Percentiles rank a stretch among this genome's conserved stretches.
Conservation (phyloP, 306 rosid genomes). For the Chamaecrista fasciculata region DNA sequence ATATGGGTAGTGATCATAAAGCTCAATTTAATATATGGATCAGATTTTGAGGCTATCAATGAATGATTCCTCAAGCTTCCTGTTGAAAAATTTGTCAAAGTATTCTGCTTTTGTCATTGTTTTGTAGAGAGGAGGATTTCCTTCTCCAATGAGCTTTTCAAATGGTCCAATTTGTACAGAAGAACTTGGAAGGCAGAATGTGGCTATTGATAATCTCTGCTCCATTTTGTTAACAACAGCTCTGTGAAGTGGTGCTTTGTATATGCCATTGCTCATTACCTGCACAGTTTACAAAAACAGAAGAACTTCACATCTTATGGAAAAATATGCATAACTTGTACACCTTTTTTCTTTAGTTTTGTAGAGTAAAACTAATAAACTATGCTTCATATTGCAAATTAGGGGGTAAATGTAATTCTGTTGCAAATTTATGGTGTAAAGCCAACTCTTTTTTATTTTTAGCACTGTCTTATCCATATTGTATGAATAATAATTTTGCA, state of each 20-base stretch:
- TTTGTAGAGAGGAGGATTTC: constrained; percentile 31
- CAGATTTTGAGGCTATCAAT: constrained; percentile 38
- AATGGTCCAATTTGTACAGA: constrained; percentile 35
- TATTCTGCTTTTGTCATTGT: constrained; percentile 41
- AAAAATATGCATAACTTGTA: background rate
- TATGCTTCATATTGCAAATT: background rate
- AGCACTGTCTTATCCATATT: background rate
- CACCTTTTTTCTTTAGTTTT: background rate
- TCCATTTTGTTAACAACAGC: constrained; percentile 42
- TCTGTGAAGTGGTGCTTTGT: constrained; percentile 53
- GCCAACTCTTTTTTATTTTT: background rate
- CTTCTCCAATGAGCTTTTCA: constrained; percentile 30
- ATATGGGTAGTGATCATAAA: too few relatives aligned
- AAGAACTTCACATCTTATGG: background rate
- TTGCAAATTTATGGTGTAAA: too few relatives aligned
- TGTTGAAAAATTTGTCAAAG: constrained; percentile 34
- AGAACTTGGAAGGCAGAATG: constrained; percentile 45
- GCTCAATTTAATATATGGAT: background rate
- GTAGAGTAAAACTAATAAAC: background rate
- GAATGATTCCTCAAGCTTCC: constrained; percentile 42
- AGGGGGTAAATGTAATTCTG: background rate
- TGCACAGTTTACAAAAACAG: constrained; percentile 8
- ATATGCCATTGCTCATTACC: constrained; percentile 51
- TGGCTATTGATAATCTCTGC: constrained; percentile 41
- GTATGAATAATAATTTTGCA: too few relatives aligned